phyloP scores from a whole-genome alignment of 2,329 filamentous ascomycete species.

The Chaetothyriales sp. region DNA sequence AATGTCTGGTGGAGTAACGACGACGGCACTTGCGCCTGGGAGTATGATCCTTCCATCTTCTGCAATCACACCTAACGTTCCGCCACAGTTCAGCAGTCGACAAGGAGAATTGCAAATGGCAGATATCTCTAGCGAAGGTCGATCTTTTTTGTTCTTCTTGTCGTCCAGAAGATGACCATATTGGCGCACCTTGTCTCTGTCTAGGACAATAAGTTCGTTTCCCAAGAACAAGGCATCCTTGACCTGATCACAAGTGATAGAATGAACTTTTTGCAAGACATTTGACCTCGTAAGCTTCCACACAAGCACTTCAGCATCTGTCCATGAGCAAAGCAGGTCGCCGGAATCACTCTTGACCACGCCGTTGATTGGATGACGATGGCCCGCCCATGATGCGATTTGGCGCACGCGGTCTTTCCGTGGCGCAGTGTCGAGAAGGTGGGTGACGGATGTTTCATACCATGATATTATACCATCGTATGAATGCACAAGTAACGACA shows the following conservation, averaged over 20 bases:
- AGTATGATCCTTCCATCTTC: not conserved
- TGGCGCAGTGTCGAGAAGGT: constrained; percentile 59
- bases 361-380: constrained; percentile 67
- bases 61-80: not conserved
- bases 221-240: not conserved
- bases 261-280: not conserved
- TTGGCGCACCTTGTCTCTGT: not conserved
- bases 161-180: not conserved
- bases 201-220: not conserved
- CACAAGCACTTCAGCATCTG: not conserved
- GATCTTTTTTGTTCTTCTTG: not conserved
- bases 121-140: not conserved
- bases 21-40: not conserved
- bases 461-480: constrained; percentile 77
- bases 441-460: constrained; percentile 63
- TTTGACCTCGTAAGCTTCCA: not conserved
- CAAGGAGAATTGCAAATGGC: not conserved
- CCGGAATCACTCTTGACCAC: constrained; percentile 72
- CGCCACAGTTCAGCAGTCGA: not conserved
- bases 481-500: constrained; percentile 66
- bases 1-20: not conserved
- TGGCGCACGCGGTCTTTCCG: constrained; percentile 46
- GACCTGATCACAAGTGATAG: not conserved
- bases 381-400: constrained; percentile 66
- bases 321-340: not conserved